Conservation (phyloP, 192 early-diverging fungal species). For the Entomortierella chlamydospora region DNA sequence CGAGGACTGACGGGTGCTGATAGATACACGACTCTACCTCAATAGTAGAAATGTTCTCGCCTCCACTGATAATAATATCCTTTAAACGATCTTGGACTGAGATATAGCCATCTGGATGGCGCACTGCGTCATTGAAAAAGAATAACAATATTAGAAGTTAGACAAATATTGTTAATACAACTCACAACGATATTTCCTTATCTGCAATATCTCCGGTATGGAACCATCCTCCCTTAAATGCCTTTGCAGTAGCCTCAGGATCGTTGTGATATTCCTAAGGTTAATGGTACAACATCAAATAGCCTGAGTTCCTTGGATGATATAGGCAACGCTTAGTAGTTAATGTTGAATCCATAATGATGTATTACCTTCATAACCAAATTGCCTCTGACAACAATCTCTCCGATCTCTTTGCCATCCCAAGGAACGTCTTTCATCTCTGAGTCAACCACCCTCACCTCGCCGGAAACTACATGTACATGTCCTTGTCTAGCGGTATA, state of each 20-base stretch:
- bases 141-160: too few relatives aligned
- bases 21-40: constrained; percentile 67
- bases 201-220: constrained; percentile 70
- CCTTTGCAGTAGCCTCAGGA: constrained; percentile 64
- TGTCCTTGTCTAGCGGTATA: constrained; percentile 66
- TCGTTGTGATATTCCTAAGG: constrained; percentile 56
- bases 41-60: constrained; percentile 69
- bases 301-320: too few relatives aligned
- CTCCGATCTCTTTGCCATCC: constrained; percentile 65
- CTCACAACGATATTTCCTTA: background rate
- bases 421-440: constrained; percentile 59
- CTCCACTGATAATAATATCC: constrained; percentile 74
- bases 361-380: constrained; percentile 63
- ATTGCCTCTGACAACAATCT: constrained; percentile 68
- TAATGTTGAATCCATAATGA: too few relatives aligned
- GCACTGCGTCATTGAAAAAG: constrained; percentile 32
- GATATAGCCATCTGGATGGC: constrained; percentile 70
- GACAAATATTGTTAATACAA: too few relatives aligned
- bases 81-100: constrained; percentile 71
- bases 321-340: too few relatives aligned
- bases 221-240: constrained; percentile 65
- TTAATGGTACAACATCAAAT: background rate
- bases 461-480: constrained; percentile 61
- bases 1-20: constrained; percentile 61
- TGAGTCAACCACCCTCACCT: constrained; percentile 62